Conservation (phyloP, 2,329 filamentous ascomycete species). For the Colletotrichum nymphaeae region DNA sequence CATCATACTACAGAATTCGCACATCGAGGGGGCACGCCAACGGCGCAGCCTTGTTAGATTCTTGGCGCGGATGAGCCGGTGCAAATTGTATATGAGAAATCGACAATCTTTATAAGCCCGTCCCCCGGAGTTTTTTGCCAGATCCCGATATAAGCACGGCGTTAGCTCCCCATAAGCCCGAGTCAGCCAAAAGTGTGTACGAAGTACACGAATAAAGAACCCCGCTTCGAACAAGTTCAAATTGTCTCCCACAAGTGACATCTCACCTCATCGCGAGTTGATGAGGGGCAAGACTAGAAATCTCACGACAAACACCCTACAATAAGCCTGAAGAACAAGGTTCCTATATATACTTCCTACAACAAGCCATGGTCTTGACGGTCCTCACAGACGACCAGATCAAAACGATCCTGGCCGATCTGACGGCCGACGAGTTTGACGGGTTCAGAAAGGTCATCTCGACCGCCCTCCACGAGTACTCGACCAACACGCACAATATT, state of each 20-base stretch:
- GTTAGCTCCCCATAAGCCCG: constrained; percentile 19
- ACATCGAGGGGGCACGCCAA: neutral
- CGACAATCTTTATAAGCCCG: neutral
- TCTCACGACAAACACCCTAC: neutral
- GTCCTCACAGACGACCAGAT: constrained; percentile 70
- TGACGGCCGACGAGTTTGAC: constrained; percentile 64
- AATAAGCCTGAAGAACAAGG: neutral
- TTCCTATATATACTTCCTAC: neutral
- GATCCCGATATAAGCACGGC: neutral
- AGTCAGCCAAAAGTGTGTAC: constrained; percentile 10
- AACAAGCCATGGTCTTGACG: constrained; percentile 62
- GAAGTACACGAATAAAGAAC: neutral
- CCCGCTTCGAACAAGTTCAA: constrained; percentile 12
- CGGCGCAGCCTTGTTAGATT: neutral
- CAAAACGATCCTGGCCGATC: constrained; percentile 62
- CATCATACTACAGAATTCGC: neutral
- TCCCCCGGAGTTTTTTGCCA: neutral
- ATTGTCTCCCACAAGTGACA: neutral
- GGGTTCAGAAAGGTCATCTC: constrained; percentile 61
- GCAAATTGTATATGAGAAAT: constrained; percentile 16
- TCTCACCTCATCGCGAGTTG: neutral
- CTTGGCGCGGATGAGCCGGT: neutral
- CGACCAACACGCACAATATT: constrained; percentile 61
- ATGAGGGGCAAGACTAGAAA: neutral
- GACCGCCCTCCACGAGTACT: constrained; percentile 70